Evolutionary conservation across 163 green algal genomes (phyloP), one percentile per base, ranked within the genome.

Genomic region (Chlamydomonas reinhardtii): DNA sequence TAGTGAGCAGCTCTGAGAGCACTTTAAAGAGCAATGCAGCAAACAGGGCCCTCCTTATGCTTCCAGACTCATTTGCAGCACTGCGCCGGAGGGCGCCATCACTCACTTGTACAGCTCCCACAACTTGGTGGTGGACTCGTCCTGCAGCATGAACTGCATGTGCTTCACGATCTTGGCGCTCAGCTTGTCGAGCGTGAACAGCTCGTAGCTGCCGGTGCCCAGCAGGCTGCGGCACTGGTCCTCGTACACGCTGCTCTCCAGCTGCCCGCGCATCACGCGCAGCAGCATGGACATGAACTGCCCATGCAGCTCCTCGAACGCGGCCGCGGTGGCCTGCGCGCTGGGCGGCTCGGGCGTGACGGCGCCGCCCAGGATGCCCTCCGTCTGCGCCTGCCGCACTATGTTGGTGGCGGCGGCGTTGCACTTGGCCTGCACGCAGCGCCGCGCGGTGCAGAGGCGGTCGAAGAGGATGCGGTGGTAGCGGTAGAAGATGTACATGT

Each of bases 121-220:
- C 54, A 99, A 92, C 82, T 88, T 88, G 75, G 82, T 84, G 2
- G 90, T 93, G 24, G 76, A 69, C 59, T 94, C 90, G 37, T 94
- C 92, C 74, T 88, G 80, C 82, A 91, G 61, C 74, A 92, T 91
- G 34, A 94, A 72, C 85, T 97, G 94, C 86, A 98, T 92, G 89
- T 98, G 96, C 87, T 98, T 98, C 29, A 98, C 92, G 8, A 98
- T 77, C 88, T 97, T 97, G 87, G 93, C 92, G 39, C 98, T 94
- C 68, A 99, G 95, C 95, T 99, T 99, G 93, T 99, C 98, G 71
- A 99, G 92, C 34, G 98, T 99, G 93, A 99, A 99, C n/a, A 99
- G 94, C 86, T 97, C 92, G 85, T 99, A 99, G 77, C 90, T 96
- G 88, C 96, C 96, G 32, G 97, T 99, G 88, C 97, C 96, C 59